phyloP scores from a whole-genome alignment of 441 rosid species.

The Populus hybrid region DNA sequence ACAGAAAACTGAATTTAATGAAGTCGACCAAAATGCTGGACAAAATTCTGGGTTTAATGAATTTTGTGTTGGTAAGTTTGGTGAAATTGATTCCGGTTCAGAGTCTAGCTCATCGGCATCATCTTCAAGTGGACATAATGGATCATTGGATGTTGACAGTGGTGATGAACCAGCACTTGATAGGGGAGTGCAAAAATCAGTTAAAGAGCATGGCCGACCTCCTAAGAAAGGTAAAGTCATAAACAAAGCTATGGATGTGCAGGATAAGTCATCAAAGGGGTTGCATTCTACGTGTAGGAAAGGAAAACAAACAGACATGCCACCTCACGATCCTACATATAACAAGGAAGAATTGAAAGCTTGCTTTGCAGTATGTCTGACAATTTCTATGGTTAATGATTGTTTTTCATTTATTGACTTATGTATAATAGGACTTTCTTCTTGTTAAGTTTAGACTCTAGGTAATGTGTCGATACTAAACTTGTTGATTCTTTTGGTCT shows the following conservation, averaged over 20 bases:
- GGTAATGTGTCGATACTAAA: no score
- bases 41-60: constrained; percentile 8
- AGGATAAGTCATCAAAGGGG: constrained; percentile 27
- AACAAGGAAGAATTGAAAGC: constrained; percentile 44
- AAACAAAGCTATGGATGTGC: constrained; percentile 25
- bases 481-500: neutral
- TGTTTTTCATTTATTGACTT: neutral
- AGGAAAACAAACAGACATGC: constrained; percentile 14
- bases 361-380: constrained; percentile 37
- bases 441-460: no score
- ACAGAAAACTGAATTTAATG: neutral
- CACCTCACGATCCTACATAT: constrained; percentile 24
- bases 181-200: constrained; percentile 19
- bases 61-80: neutral
- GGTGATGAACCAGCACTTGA: constrained; percentile 24
- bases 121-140: constrained; percentile 2
- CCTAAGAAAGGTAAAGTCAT: constrained; percentile 25
- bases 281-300: constrained; percentile 31
- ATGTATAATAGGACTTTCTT: neutral
- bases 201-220: constrained; percentile 24
- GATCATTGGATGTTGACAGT: constrained; percentile 22
- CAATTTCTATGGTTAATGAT: neutral
- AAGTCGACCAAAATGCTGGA: constrained; percentile 19
- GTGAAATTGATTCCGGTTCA: neutral
- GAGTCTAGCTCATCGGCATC: constrained; percentile 9